These are phyloP conservation scores for Vitis riparia DNA, from an alignment of 164 flowering plant genomes.

Conservation along the genomic window DNA sequence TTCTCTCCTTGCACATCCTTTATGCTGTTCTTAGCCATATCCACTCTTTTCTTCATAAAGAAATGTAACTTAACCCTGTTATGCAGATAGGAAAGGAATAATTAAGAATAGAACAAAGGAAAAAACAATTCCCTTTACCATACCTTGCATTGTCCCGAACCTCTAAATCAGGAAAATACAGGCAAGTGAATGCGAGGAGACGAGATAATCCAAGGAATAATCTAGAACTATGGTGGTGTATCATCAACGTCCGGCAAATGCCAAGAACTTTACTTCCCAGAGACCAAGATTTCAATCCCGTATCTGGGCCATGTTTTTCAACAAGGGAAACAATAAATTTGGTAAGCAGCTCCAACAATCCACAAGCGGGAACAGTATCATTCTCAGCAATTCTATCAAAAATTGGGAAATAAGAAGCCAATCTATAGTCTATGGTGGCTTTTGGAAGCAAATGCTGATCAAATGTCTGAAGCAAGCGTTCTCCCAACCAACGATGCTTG, in stretches of 20 bases:
- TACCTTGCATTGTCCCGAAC: constrained; percentile 98
- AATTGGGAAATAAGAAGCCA: constrained; percentile 77
- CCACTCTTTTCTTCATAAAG: no score
- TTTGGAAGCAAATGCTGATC: constrained; percentile 74
- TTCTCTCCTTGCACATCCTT: background rate
- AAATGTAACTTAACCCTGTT: no score
- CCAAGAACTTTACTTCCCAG: constrained; percentile 85
- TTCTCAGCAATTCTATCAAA: constrained; percentile 78
- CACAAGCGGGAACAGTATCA: constrained; percentile 66
- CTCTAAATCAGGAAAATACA: constrained; percentile 92
- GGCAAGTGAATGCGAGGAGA: constrained; percentile 75
- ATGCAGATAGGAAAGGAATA: background rate
- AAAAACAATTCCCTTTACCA: constrained; percentile 1
- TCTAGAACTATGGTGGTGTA: constrained; percentile 78
- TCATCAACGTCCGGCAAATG: constrained; percentile 82
- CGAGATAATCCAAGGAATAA: constrained; percentile 69
- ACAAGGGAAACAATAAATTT: constrained; percentile 60
- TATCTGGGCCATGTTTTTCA: constrained; percentile 72
- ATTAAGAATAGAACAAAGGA: background rate
- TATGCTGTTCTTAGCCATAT: background rate
- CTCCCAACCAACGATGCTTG: constrained; percentile 81
- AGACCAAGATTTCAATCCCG: constrained; percentile 79
- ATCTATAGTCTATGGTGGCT: constrained; percentile 44
- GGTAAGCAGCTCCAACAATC: constrained; percentile 66
- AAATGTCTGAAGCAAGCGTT: constrained; percentile 71